phyloP scores from a whole-genome alignment of 352 stramenopile genomes.

The Phytophthora nicotianae region DNA sequence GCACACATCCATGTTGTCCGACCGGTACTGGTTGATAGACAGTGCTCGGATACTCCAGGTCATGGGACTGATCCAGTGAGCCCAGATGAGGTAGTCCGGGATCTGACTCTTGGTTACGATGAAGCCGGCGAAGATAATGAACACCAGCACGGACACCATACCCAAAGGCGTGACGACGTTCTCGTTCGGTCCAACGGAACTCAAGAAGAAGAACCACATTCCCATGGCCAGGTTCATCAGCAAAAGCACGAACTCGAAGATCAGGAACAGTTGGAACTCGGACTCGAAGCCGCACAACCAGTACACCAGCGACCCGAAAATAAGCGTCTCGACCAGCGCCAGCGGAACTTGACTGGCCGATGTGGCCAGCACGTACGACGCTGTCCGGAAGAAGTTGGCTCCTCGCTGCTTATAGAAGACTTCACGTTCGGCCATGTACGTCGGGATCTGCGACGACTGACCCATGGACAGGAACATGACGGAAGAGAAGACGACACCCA shows the following conservation, averaged over 20 bases:
- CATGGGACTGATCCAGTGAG: conserved; percentile 45
- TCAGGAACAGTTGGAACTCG: conserved; percentile 32
- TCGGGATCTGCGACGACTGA: conserved; percentile 65
- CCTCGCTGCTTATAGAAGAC: conserved; percentile 86
- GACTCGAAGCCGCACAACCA: conserved; percentile 76
- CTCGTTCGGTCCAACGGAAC: conserved; percentile 23
- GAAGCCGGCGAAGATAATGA: conserved; percentile 55
- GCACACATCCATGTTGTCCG: conserved; percentile 1
- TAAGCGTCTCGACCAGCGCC: conserved; percentile 64
- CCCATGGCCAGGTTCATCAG: conserved; percentile 33
- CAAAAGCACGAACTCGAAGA: conserved; percentile 49
- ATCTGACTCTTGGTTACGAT: conserved; percentile 34
- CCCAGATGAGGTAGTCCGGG: conserved; percentile 27
- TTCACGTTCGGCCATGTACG: conserved; percentile 61
- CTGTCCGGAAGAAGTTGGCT: conserved; percentile 76
- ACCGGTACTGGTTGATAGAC: conserved; percentile 1
- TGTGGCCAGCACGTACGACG: conserved; percentile 64
- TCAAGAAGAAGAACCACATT: conserved; percentile 12
- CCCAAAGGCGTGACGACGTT: conserved; percentile 41
- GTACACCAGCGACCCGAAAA: conserved; percentile 85
- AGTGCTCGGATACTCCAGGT: conserved; percentile 21
- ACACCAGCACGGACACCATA: conserved; percentile 46
- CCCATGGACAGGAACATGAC: conserved; percentile 81
- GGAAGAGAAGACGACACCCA: conserved; percentile 75
- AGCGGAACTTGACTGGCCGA: conserved; percentile 43